A percentile compares a stretch with the other conserved stretches of the same genome.
These are phyloP conservation scores for Aspergillus conjunctus DNA, from an alignment of 495 filamentous ascomycete species.

Conservation along the genomic window DNA sequence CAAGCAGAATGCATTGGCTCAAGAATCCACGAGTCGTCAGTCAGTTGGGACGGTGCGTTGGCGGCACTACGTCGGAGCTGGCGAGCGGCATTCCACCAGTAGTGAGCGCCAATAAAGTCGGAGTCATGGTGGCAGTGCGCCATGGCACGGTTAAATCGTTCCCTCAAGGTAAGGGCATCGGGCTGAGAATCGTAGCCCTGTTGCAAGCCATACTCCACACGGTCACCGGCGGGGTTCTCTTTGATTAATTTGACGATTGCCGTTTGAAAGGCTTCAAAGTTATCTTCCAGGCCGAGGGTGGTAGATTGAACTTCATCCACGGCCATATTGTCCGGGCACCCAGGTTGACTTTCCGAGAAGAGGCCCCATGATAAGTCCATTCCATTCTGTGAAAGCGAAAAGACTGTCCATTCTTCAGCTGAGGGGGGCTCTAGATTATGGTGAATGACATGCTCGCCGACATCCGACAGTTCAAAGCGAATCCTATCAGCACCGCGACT, in stretches of 20 bases:
- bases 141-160: constrained; percentile 47
- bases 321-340: constrained; percentile 20
- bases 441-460: constrained; percentile 40
- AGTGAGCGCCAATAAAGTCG: constrained; percentile 51
- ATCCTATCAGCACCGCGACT: constrained; percentile 44
- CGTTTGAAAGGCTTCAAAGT: constrained; percentile 80
- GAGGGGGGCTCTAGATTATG: constrained; percentile 42
- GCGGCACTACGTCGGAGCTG: constrained; percentile 38
- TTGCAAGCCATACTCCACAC: constrained; percentile 22
- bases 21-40: constrained; percentile 47
- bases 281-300: constrained; percentile 71
- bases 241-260: constrained; percentile 80
- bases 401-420: constrained; percentile 54
- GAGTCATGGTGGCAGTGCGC: constrained; percentile 39
- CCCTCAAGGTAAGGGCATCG: constrained; percentile 33
- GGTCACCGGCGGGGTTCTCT: constrained; percentile 66
- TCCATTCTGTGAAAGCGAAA: constrained; percentile 75
- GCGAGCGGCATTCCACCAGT: constrained; percentile 52
- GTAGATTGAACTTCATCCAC: constrained; percentile 64
- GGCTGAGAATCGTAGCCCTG: constrained; percentile 1
- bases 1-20: constrained; percentile 43
- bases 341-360: constrained; percentile 41
- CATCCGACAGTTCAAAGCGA: constrained; percentile 47
- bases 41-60: constrained; percentile 22
- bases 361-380: constrained; percentile 68